Evolutionary conservation across 73 alveolate genomes (phyloP).

Genomic region (Paramecium sexaurelia): DNA sequence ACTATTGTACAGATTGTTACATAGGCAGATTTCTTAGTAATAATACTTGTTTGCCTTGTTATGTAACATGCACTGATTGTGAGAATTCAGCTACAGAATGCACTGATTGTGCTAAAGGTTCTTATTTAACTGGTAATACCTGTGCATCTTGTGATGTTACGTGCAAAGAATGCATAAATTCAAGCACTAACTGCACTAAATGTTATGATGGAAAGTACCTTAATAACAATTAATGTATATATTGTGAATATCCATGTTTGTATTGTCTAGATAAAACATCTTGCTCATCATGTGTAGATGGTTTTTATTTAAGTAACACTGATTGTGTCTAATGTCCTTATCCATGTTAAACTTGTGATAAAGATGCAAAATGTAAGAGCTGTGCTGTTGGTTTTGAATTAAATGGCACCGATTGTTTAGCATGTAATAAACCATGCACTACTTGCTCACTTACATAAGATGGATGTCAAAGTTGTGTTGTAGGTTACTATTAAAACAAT

Average conservation of each 20-base stretch:
- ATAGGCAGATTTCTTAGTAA: neutral
- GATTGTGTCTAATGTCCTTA: neutral
- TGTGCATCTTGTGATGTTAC: neutral
- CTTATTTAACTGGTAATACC: neutral
- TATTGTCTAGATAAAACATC: neutral
- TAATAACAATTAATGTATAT: neutral
- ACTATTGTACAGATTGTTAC: neutral
- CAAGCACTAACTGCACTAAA: neutral
- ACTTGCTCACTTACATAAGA: neutral
- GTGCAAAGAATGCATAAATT: neutral
- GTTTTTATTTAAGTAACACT: neutral
- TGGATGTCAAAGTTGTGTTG: neutral
- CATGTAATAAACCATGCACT: neutral
- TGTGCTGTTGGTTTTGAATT: neutral
- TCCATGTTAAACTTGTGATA: neutral
- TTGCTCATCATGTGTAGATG: neutral
- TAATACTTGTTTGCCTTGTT: neutral
- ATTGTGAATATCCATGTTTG: neutral
- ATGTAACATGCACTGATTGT: neutral
- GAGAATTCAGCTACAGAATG: neutral
- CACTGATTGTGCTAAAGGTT: conserved; percentile 9
- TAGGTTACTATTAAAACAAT: neutral
- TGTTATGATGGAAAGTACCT: neutral
- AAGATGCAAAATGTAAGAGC: neutral
- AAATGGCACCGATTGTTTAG: neutral